phyloP scores from a whole-genome alignment of 352 stramenopile genomes.

The Peronospora belbahrii region DNA sequence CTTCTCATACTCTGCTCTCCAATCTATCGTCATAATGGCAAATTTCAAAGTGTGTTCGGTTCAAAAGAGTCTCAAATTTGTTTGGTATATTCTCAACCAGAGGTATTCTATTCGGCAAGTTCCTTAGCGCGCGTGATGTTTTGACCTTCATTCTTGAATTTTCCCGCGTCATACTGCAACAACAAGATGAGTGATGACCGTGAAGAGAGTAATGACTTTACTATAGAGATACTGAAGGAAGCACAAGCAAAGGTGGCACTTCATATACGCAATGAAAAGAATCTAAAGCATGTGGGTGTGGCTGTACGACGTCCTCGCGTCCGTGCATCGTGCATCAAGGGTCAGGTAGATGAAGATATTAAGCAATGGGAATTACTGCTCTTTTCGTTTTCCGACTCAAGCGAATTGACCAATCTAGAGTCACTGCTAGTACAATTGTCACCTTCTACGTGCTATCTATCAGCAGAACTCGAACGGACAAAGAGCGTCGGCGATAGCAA shows the following conservation, averaged over 20 bases:
- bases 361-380: constrained; percentile 81
- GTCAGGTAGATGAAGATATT: constrained; percentile 58
- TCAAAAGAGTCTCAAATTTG: constrained; percentile 3
- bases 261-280: constrained; percentile 73
- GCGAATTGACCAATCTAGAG: constrained; percentile 75
- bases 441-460: constrained; percentile 67
- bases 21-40: constrained; percentile 9
- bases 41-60: constrained; percentile 16
- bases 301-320: constrained; percentile 58
- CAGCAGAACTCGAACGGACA: constrained; percentile 45
- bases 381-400: constrained; percentile 78
- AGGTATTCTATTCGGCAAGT: not conserved
- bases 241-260: constrained; percentile 61
- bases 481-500: constrained; percentile 68
- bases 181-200: constrained; percentile 27
- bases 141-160: constrained; percentile 14
- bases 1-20: constrained; percentile 18
- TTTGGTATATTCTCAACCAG: not conserved
- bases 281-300: constrained; percentile 77
- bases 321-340: constrained; percentile 73
- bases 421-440: constrained; percentile 76
- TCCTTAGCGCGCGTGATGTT: not conserved
- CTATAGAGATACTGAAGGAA: constrained; percentile 13
- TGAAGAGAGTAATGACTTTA: constrained; percentile 28
- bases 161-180: not conserved